Evolutionary conservation across 139 green algal genomes (phyloP), one percentile per base, ranked within the genome.

Genomic region (Penium margaritaceum): DNA sequence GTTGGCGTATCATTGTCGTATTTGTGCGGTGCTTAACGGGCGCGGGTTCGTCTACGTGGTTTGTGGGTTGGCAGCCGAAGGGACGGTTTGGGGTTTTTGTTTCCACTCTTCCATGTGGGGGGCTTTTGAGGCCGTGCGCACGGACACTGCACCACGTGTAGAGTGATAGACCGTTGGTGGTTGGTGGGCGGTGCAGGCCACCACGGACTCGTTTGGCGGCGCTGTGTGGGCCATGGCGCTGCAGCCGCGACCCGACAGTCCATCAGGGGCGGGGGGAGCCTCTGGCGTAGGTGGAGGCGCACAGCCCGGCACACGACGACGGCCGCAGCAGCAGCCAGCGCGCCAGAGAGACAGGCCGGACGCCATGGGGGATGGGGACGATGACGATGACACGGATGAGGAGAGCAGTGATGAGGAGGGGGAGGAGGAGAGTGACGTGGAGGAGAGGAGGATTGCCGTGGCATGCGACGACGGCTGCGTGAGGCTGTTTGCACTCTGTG

Each of bases 391-490:
- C 21, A 51, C n/a, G 21, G 63, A 75, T 43, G 66, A 34, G 32
- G 72, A 76, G 19, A 37, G 30, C 38, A 29, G 30, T 14, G 55
- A 55, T 39, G 65, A 72, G 15, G 68, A 76, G 53, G 17, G n/a
- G 19, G 62, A 53, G 5, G 62, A 57, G 58, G 60, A 7, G 6
- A 61, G 55, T n/a, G 38, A 72, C n/a, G 65, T 34, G 33, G 75
- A 63, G 65, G 65, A 19, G 15, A 63, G 14, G 35, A 33, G 38
- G 34, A 19, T 97, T 5, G 92, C 91, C 15, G 87, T 90, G 6
- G 92, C 90, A 21, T 96, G 91, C 73, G 92, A 96, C 71, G 92
- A 97, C 65, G 92, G 92, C 65, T 86, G 77, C 67, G 74, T 93
- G 37, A 83, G 91, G 3, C 65, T 97, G 29, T 93, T 95, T 58